A percentile compares a stretch with the other conserved stretches of the same genome.
phyloP scores from a whole-genome alignment of 2,329 filamentous ascomycete species.

The Lachnellula cervina region DNA sequence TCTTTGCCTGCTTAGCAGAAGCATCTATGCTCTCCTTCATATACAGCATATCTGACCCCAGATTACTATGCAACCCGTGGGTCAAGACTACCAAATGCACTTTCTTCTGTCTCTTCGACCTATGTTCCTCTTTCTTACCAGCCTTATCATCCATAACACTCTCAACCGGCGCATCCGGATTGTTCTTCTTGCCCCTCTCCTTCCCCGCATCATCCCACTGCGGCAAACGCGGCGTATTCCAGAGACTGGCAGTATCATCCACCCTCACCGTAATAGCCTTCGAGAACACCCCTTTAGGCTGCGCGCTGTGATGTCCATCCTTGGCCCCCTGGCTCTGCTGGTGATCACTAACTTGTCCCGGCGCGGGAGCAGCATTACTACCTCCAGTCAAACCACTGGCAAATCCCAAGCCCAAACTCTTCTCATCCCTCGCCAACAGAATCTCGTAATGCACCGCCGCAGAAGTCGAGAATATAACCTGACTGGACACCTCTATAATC shows the following conservation, averaged over 20 bases:
- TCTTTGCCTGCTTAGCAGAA: constrained; percentile 67
- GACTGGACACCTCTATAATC: constrained; percentile 87
- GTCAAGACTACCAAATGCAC: constrained; percentile 90
- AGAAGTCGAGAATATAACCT: constrained; percentile 88
- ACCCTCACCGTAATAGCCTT: constrained; percentile 72
- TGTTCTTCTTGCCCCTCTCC: constrained; percentile 21
- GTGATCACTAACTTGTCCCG: constrained; percentile 72
- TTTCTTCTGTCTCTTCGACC: constrained; percentile 60
- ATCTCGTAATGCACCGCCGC: constrained; percentile 87
- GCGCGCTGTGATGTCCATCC: constrained; percentile 55
- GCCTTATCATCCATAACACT: constrained; percentile 19
- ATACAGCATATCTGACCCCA: constrained; percentile 94
- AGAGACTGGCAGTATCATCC: constrained; percentile 83
- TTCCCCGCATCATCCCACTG: constrained; percentile 44
- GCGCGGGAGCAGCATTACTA: constrained; percentile 42
- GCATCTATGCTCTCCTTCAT: constrained; percentile 96
- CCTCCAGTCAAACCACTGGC: constrained; percentile 24
- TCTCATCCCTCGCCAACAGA: constrained; percentile 77
- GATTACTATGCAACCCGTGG: constrained; percentile 91
- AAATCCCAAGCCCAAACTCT: constrained; percentile 65
- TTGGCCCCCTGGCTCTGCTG: constrained; percentile 57
- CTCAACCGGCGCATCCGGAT: constrained; percentile 22
- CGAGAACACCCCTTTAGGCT: constrained; percentile 76
- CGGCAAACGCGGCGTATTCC: constrained; percentile 86
- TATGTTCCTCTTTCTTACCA: constrained; percentile 19